Evolutionary conservation across 352 stramenopile genomes (phyloP).

Genomic region (Phytophthora nicotianae): DNA sequence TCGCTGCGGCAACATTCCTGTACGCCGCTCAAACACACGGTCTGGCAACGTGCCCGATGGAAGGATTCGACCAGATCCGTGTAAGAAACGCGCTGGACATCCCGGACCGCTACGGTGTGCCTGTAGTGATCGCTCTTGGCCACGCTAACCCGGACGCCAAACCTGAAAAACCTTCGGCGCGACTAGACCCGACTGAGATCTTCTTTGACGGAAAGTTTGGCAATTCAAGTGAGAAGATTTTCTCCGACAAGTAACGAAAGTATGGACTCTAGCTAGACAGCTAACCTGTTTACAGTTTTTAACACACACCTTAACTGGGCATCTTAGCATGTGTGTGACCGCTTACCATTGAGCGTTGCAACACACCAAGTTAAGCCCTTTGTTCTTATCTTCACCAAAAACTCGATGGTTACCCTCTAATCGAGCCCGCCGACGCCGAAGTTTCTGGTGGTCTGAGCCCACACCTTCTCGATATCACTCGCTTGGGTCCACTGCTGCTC

Average conservation of each 20-base stretch:
- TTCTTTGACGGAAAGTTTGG: conserved; percentile 91
- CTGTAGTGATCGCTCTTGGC: conserved; percentile 74
- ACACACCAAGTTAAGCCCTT: neutral
- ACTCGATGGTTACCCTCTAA: conserved; percentile 6
- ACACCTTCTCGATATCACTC: conserved; percentile 22
- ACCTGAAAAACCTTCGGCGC: conserved; percentile 38
- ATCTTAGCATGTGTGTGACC: conserved; percentile 14
- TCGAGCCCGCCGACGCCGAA: conserved; percentile 28
- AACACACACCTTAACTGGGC: neutral
- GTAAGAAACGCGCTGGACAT: conserved; percentile 74
- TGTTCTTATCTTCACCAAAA: neutral
- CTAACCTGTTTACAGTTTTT: neutral
- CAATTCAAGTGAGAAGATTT: conserved; percentile 60
- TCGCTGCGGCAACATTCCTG: conserved; percentile 75
- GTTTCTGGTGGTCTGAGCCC: conserved; percentile 19
- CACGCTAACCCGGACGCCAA: conserved; percentile 45
- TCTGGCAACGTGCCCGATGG: conserved; percentile 77
- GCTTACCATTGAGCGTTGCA: conserved; percentile 14
- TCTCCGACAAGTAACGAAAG: conserved; percentile 38
- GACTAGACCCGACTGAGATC: conserved; percentile 65
- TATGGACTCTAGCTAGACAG: conserved; percentile 3
- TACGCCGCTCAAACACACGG: conserved; percentile 72
- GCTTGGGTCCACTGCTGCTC: conserved; percentile 11
- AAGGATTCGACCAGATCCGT: conserved; percentile 77
- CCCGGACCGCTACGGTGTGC: conserved; percentile 76